Evolutionary conservation across 148 eudicot genomes (phyloP).

Genomic region (Silene uniflora): DNA sequence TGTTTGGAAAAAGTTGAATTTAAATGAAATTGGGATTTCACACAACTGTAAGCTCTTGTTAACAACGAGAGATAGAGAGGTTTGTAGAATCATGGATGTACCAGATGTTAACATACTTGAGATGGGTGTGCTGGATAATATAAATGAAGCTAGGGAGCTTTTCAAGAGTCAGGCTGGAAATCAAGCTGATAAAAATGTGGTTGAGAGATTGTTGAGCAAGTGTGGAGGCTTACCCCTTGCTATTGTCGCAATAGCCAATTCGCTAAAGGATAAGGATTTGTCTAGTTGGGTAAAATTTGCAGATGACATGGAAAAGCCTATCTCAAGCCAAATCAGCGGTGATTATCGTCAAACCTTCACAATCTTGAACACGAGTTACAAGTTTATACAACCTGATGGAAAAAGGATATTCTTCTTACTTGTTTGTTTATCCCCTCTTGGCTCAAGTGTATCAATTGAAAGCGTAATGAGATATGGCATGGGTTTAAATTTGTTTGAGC

Average conservation of each 20-base stretch:
- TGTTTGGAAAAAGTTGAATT: constrained; percentile 5
- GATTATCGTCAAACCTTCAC: neutral
- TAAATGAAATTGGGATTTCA: constrained; percentile 6
- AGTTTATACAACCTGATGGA: neutral
- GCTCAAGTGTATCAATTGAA: neutral
- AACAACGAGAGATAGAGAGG: neutral
- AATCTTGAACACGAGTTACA: neutral
- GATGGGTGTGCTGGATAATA: neutral
- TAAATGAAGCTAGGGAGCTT: neutral
- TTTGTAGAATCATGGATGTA: constrained; percentile 4
- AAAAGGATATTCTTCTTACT: constrained; percentile 11
- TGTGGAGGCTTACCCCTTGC: neutral
- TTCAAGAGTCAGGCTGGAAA: neutral
- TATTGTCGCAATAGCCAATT: constrained; percentile 7
- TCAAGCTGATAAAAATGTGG: neutral
- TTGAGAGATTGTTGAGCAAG: neutral
- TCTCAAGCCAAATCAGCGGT: neutral
- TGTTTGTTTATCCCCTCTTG: constrained; percentile 6
- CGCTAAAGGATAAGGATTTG: neutral
- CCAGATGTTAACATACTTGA: neutral
- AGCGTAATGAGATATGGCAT: constrained; percentile 10
- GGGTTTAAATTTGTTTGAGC: constrained; percentile 2
- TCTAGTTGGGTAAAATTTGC: neutral
- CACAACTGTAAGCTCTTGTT: constrained; percentile 2
- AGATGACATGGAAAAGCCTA: constrained; percentile 2